Evolutionary conservation across 2,329 filamentous ascomycete genomes (phyloP), one percentile per base, ranked within the genome.

Genomic region (Aspergillus awamori): DNA sequence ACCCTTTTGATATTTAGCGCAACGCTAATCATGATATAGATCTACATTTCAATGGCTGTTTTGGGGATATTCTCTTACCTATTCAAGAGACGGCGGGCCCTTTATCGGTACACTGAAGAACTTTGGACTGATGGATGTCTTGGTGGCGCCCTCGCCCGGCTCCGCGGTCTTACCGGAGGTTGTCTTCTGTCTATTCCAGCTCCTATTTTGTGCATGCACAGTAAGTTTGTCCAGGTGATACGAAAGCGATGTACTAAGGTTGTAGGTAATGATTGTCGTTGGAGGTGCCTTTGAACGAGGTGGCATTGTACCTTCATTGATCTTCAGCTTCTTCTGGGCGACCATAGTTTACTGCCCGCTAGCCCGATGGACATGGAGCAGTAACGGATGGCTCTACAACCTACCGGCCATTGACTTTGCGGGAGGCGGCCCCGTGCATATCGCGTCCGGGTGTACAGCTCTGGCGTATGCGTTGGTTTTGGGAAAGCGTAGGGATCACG

Each of bases 331-430:
- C 76, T 81, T 88, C 74, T 91, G 88, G 88, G 80, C 86, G 15
- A 90, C 88, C 43, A 81, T 90, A 64, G 87, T 91, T 63, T 91
- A 91, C 77, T 87, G 89, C 69, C 88, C 88, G 20, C 85, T 92
- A 63, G 89, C 89, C 51, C 90, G 89, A 77, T 91, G 89, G 85
- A 91, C 89, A 49, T 92, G 89, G 90, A 92, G 91, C 76, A 78
- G 82, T 55, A 87, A 86, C 63, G 89, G 89, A 51, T 92, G 89
- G 88, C 82, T 90, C 28, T 88, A 83, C 76, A 83, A 84, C 20
- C 83, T 92, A 45, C 87, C 87, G 52, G 85, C 87, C 26, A 84
- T 91, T 67, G 89, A 92, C 75, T 92, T 91, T 69, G 89, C 90
- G 36, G 90, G 89, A 48, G 89, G 89, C 49, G 89, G 88, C 11